A percentile compares a stretch with the other conserved stretches of the same genome.
Conservation (phyloP, 805 yeast genomes). For the Metschnikowia aberdeeniae region DNA sequence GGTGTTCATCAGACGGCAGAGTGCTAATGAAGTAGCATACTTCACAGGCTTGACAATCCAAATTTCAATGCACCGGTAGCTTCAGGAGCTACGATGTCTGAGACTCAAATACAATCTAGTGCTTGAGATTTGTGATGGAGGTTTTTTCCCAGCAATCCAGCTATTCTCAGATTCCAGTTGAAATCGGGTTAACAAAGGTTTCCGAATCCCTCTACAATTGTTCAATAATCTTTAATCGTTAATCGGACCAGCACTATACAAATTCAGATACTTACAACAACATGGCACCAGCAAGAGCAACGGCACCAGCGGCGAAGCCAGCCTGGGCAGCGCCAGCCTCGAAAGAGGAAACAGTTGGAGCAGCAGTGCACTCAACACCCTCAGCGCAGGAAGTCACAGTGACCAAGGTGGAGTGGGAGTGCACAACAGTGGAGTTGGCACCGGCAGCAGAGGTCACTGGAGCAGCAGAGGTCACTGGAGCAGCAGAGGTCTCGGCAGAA, state of each 20-base stretch:
- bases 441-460: slow-evolving; percentile 26
- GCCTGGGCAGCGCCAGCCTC: slow-evolving; percentile 14
- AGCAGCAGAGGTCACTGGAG: slow-evolving; percentile 19
- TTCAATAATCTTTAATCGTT: not conserved
- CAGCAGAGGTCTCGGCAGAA: slow-evolving; percentile 16
- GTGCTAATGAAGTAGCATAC: no score
- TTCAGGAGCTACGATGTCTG: no score
- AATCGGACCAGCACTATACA: not conserved
- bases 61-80: no score
- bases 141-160: no score
- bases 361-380: slow-evolving; percentile 6
- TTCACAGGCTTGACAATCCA: no score
- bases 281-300: slow-evolving; percentile 14
- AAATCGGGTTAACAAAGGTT: no score
- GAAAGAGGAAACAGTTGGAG: slow-evolving; percentile 6
- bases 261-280: slow-evolving; percentile 10
- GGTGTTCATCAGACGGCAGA: no score
- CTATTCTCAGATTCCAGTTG: no score
- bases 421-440: slow-evolving; percentile 19
- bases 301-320: slow-evolving; percentile 15
- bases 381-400: slow-evolving; percentile 26
- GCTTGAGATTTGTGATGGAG: no score
- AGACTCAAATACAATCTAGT: no score
- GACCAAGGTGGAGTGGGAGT: slow-evolving; percentile 20
- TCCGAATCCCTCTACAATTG: not conserved